Conservation (phyloP, 257 asterid species). For the Scutellaria baicalensis region DNA sequence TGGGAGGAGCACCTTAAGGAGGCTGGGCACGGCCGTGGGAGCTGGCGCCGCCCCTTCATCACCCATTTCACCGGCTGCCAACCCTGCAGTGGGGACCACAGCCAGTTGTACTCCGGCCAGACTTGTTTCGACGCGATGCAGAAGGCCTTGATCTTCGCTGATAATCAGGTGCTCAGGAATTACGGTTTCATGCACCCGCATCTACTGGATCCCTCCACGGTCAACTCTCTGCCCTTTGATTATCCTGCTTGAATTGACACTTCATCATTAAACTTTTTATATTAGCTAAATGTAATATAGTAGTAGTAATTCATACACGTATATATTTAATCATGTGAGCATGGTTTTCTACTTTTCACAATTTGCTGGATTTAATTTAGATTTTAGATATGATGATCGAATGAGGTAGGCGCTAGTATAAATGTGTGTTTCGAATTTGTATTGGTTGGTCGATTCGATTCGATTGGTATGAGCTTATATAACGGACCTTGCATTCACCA, state of each 20-base stretch:
- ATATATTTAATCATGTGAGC: neutral
- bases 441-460: neutral
- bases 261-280: neutral
- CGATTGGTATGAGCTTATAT: neutral
- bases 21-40: slow-evolving; percentile 61
- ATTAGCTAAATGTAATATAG: neutral
- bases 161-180: slow-evolving; percentile 82
- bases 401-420: neutral
- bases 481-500: no score
- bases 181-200: slow-evolving; percentile 71
- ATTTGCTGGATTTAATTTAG: neutral
- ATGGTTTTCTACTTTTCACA: neutral
- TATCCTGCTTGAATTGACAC: slow-evolving; percentile 48
- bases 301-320: neutral
- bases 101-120: slow-evolving; percentile 76
- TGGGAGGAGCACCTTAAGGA: slow-evolving; percentile 77
- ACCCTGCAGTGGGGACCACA: slow-evolving; percentile 91
- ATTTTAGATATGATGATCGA: neutral
- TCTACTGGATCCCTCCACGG: slow-evolving; percentile 57
- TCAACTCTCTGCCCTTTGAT: slow-evolving; percentile 63
- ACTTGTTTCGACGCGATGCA: slow-evolving; percentile 77
- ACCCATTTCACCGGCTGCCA: slow-evolving; percentile 98
- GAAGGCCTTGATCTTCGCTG: slow-evolving; percentile 73
- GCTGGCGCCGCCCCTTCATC: slow-evolving; percentile 87
- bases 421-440: neutral